Evolutionary conservation across 805 yeast species (phyloP), one percentile per base, ranked within the genome.

Genomic region (Candida vaughaniae): DNA sequence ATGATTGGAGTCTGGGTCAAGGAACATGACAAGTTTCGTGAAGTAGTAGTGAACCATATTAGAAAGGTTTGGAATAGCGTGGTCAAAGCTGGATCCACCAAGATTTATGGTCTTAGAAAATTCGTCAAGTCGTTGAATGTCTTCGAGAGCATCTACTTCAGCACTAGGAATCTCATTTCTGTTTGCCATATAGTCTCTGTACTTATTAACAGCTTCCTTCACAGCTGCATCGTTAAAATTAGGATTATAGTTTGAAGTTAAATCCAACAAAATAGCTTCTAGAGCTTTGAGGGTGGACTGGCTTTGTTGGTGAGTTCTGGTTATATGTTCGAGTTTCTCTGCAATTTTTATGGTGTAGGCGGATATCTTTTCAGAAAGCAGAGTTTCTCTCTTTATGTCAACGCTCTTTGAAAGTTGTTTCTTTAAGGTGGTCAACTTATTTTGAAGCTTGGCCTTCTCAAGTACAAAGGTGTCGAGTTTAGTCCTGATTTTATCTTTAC

Each of bases 171-270:
- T 15, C 9, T 14, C 12, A 25, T 36, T 41, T 27, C 63, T 58
- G 44, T 72, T 71, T 8, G 75, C 71, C 6, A 58, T 47, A 46
- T 73, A 69, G 43, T 76, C 71, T 30, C 74, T 76, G 52, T 59
- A 82, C 0, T 65, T 63, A 14, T 73, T 64, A 12, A 88, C 80
- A 1, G 90, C 80, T 15, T 68, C 73, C 56, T 87, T 87, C 14
- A 90, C 96, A 0, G 90, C 95, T 6, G 79, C 77, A 60, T 90
- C 96, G 54, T 90, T 88, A 62, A 88, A 78, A 51, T 88, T 84
- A 32, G 85, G 86, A 49, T 88, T 86, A 59, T 85, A 89, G n/a
- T 75, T 73, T 3, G 66, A 52, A 6, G 69, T 56, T 60, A 90
- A 64, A 4, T 60, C 59, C 2, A 60, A 56, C 33, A 87, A 53